Percentiles rank a stretch among this genome's conserved stretches.
Evolutionary conservation across 2,329 filamentous ascomycete genomes (phyloP).

Genomic region (Stagonosporopsis rhizophila): DNA sequence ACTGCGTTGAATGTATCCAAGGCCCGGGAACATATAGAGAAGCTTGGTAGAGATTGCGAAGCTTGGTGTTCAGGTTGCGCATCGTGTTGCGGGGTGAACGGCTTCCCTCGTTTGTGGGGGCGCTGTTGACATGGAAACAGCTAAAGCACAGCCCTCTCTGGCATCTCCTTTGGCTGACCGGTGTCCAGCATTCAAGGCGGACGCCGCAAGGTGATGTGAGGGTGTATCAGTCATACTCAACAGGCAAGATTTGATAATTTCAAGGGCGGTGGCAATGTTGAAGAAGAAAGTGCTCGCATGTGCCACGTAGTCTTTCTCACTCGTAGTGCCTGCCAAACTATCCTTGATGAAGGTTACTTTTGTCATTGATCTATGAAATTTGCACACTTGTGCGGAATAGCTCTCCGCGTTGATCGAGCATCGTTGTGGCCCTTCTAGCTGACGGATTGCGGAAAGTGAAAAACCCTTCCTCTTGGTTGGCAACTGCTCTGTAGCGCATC

Average conservation of each 20-base stretch:
- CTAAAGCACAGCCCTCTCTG: constrained; percentile 9
- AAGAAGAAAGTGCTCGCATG: background rate
- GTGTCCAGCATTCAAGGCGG: background rate
- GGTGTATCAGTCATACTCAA: background rate
- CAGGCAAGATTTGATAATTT: background rate
- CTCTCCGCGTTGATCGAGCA: background rate
- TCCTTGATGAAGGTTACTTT: background rate
- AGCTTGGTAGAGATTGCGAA: constrained; percentile 10
- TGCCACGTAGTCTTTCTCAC: too few relatives aligned
- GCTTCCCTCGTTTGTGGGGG: background rate
- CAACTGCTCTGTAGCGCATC: constrained; percentile 15
- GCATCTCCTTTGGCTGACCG: constrained; percentile 3
- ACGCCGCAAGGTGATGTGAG: background rate
- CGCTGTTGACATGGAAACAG: background rate
- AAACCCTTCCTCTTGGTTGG: background rate
- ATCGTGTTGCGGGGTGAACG: background rate
- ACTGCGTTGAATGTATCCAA: background rate
- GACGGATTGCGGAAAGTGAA: background rate
- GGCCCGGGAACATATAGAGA: background rate
- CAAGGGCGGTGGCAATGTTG: too few relatives aligned
- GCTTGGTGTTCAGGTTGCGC: constrained; percentile 8
- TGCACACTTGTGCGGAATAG: background rate
- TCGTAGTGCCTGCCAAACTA: too few relatives aligned
- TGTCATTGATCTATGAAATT: background rate
- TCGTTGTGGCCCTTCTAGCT: background rate